Percentiles rank a stretch among this genome's conserved stretches.
Conservation (phyloP, 306 rosid genomes). For the Casuarina equisetifolia region DNA sequence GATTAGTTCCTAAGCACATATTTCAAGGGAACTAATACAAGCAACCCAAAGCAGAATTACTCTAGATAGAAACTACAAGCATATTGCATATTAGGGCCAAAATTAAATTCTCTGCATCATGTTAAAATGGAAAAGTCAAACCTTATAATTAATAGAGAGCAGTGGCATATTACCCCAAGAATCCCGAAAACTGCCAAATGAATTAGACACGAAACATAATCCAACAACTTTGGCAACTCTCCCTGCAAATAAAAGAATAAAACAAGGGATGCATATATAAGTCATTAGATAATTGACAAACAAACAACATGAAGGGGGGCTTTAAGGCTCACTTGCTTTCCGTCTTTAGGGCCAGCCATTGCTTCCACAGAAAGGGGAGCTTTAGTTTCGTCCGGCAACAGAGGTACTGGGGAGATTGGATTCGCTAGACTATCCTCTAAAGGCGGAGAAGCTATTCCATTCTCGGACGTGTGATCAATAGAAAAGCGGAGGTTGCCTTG, state of each 20-base stretch:
- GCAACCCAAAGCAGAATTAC: too few relatives aligned
- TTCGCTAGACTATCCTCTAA: constrained; percentile 26
- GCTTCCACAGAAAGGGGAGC: constrained; percentile 40
- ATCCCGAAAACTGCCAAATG: constrained; percentile 62
- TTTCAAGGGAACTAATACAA: too few relatives aligned
- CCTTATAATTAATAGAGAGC: not conserved
- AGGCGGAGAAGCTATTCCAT: constrained; percentile 41
- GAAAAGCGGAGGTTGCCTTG: constrained; percentile 43
- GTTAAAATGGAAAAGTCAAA: not conserved
- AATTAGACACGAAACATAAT: constrained; percentile 43
- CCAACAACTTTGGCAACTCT: constrained; percentile 38
- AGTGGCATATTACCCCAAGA: constrained; percentile 44
- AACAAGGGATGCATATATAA: not conserved
- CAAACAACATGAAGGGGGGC: too few relatives aligned
- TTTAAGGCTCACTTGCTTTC: constrained; percentile 45
- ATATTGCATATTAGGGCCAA: not conserved
- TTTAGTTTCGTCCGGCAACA: constrained; percentile 35
- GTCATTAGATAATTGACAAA: not conserved
- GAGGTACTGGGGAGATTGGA: constrained; percentile 34
- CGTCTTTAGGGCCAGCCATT: constrained; percentile 33
- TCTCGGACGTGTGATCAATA: constrained; percentile 41
- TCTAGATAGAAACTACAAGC: too few relatives aligned
- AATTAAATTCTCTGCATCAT: not conserved
- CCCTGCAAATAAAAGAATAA: constrained; percentile 18
- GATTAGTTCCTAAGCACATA: too few relatives aligned